Evolutionary conservation across 2,329 filamentous ascomycete genomes (phyloP).

Genomic region (Exophiala xenobiotica): DNA sequence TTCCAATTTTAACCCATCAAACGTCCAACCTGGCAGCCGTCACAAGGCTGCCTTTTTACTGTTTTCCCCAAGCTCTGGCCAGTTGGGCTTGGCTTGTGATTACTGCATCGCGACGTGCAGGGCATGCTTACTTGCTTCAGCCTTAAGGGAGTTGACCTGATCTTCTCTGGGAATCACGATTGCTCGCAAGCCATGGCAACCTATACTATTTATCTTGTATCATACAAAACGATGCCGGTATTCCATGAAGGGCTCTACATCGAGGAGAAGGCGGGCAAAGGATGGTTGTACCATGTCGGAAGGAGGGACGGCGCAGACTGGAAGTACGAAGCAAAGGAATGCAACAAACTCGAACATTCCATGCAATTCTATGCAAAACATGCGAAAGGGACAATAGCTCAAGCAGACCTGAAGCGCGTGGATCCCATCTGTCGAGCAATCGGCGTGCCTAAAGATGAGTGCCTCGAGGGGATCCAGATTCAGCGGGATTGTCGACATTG

Average conservation of each 20-base stretch:
- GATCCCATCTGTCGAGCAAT: constrained; percentile 4
- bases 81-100: too few species aligned
- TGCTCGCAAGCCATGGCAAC: constrained; percentile 1
- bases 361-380: constrained; percentile 1
- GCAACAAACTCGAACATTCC: neutral
- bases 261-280: neutral
- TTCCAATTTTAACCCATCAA: too few species aligned
- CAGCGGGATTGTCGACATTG: constrained; percentile 6
- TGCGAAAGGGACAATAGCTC: neutral
- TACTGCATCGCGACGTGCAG: too few species aligned
- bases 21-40: too few species aligned
- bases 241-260: constrained; percentile 5
- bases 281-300: constrained; percentile 6
- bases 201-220: constrained; percentile 1
- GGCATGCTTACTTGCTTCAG: too few species aligned
- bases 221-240: constrained; percentile 3
- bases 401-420: neutral
- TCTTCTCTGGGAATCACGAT: too few species aligned
- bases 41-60: too few species aligned
- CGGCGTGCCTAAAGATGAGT: neutral
- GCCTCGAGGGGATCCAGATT: neutral
- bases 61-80: too few species aligned
- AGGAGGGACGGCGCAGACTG: neutral
- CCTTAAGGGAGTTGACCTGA: too few species aligned
- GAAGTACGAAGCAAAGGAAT: constrained; percentile 1